Evolutionary conservation across 179 eudicot genomes (phyloP), one percentile per base, ranked within the genome.

Genomic region (Beta macrorhiza): DNA sequence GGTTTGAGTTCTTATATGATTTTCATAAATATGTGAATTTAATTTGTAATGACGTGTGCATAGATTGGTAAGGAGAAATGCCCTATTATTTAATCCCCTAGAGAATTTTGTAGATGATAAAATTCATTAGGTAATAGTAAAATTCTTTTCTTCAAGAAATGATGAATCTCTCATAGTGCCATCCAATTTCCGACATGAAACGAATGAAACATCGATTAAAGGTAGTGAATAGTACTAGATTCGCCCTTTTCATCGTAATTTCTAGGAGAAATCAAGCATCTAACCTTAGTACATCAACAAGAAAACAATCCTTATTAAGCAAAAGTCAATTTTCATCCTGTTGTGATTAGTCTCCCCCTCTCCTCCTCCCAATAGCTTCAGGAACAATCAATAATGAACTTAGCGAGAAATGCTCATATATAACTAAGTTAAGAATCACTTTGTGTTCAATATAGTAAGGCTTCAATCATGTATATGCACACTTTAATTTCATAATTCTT

Each of bases 141-240:
- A 16, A 75, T 75, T 56, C 78, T 75, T 75, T 75, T 29, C 78
- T 75, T 75, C 51, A 37, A 32, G 52, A 8, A 74, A 20, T 19
- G 13, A 15, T 37, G 45, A 56, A 75, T 57, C 77, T 57, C 51
- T 49, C 52, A 49, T 49, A 8, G 9, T 14, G 59, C 15, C 16
- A 32, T 17, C 65, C 29, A 74, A n/a, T 56, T 32, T 74, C 65
- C 65, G 1, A 37, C 65, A 57, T 74, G 2, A 56, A 72, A 74
- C 15, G 63, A 55, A 74, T 29, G 22, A 10, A 56, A 32, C 13
- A 55, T 74, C 0, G 37, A 47, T 72, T 72, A 57, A 57, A 53
- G 22, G 77, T 1, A 72, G 56, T 4, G 76, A 72, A 52, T 22
- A 52, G 45, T 74, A 74, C 63, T 52, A 72, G 20, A 52, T 25